Conservation (phyloP, 2,329 filamentous ascomycete species). For the Rhexocercosporidium sp. region DNA sequence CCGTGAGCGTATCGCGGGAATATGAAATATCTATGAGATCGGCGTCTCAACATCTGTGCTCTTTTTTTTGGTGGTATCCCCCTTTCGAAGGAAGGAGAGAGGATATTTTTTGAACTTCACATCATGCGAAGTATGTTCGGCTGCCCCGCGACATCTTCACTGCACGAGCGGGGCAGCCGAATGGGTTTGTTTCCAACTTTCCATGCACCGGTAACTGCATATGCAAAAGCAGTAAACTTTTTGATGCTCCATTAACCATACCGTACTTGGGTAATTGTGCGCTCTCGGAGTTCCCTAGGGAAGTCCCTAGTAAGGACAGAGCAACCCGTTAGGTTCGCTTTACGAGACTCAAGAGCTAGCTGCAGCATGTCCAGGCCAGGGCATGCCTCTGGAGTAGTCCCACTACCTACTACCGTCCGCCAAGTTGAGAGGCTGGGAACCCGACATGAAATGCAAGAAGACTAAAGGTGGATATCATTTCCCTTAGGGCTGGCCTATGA, state of each 20-base stretch:
- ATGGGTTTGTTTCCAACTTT: no score
- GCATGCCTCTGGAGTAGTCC: slow-evolving; percentile 12
- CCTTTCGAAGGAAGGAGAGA: not conserved
- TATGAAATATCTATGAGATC: not conserved
- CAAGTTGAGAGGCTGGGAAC: no score
- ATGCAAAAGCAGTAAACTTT: not conserved
- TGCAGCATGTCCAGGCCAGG: no score
- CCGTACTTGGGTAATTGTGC: no score
- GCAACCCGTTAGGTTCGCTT: slow-evolving; percentile 11
- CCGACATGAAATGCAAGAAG: not conserved
- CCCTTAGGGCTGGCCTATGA: not conserved
- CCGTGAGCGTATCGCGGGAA: slow-evolving; percentile 15
- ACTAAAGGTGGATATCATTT: not conserved
- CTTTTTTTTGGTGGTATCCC: not conserved
- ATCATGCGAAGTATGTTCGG: no score
- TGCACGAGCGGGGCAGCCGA: not conserved
- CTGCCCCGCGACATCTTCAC: not conserved
- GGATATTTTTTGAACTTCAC: no score
- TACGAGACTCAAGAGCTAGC: slow-evolving; percentile 17
- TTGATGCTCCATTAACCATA: no score
- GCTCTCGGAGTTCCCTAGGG: no score
- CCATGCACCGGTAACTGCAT: no score
- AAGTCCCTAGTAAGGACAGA: no score
- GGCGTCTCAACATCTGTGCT: not conserved
- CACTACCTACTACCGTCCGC: not conserved